Evolutionary conservation across 2,329 filamentous ascomycete species (phyloP), one percentile per base, ranked within the genome.

Genomic region (Talaromyces rugulosus): DNA sequence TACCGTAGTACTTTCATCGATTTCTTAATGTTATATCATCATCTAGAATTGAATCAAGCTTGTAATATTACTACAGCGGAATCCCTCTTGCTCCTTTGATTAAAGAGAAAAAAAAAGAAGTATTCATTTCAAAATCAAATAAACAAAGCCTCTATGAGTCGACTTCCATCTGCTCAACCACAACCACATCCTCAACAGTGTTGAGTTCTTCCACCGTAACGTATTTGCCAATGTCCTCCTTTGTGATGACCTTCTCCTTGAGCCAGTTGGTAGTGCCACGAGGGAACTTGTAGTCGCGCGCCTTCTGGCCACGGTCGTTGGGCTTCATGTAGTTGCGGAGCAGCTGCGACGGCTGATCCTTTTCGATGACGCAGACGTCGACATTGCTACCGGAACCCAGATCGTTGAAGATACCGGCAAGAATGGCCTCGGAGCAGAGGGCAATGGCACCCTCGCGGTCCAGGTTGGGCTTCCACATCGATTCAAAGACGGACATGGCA

Each of bases 331-430:
- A 95, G 81, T 96, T 96, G 73, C 95, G 86, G 85, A 96, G 85
- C 74, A 99, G 80, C 68, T 80, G 70, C 31, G 91, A 95, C 31
- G 95, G 96, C 87, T 96, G 97, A 70, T 97, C 93, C 71, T 89
- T 85, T 64, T 94, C 96, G 75, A 99, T 99, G 71, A 99, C 86
- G 66, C 92, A 94, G 36, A 99, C 90, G 74, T 99, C 96, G 62
- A 99, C 95, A 75, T 99, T 99, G 75, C 91, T 96, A 71, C 95
- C 95, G 3, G 92, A 97, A 14, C 95, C 95, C 75, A 99, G 76
- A 79, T 99, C 95, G 83, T 99, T 99, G 83, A 95, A 99, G 80
- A 99, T 96, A 88, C 95, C 95, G 11, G 96, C 90, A 80, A 92
- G 83, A 73, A 99, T 97, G 54, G 94, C 94, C 69, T 97, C 89